Evolutionary conservation across 1,284 basidiomycete species (phyloP).

Genomic region (Pulchroboletus neoregius): DNA sequence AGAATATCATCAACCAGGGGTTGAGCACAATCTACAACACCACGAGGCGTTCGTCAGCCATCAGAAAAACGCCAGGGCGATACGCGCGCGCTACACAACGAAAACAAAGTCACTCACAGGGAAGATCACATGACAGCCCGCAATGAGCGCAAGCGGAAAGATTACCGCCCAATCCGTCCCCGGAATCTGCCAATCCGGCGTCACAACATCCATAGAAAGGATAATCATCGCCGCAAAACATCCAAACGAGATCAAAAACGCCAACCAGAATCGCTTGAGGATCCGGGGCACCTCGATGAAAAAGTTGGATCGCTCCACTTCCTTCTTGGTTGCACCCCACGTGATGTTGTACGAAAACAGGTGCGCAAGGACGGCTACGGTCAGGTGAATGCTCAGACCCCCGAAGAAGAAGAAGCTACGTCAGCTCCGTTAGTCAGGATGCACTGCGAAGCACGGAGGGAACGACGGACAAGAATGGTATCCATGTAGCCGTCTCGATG

Average conservation of each 20-base stretch:
- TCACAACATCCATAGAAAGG: conserved; percentile 40
- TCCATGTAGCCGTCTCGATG: conserved; percentile 62
- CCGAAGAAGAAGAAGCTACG: conserved; percentile 88
- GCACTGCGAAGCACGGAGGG: conserved; percentile 1
- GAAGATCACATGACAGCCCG: conserved; percentile 61
- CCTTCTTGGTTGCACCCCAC: conserved; percentile 77
- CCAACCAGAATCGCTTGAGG: too few relatives aligned
- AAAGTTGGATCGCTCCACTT: conserved; percentile 80
- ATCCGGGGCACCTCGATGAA: conserved; percentile 86
- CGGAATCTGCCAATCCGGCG: conserved; percentile 42
- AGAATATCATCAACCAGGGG: conserved; percentile 78
- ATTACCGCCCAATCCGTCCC: conserved; percentile 64
- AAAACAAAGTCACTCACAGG: conserved; percentile 47
- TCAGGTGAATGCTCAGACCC: conserved; percentile 71
- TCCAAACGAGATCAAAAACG: too few relatives aligned
- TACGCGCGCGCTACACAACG: too few relatives aligned
- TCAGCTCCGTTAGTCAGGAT: too few relatives aligned
- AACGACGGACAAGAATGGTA: conserved; percentile 71
- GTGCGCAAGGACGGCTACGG: conserved; percentile 74
- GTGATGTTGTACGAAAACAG: conserved; percentile 81
- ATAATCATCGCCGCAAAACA: too few relatives aligned
- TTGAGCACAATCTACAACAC: conserved; percentile 78
- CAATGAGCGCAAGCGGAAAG: conserved; percentile 57
- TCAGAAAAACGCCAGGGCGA: too few relatives aligned
- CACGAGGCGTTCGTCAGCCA: too few relatives aligned